Percentiles rank a stretch among this genome's conserved stretches.
Evolutionary conservation across 495 filamentous ascomycete species (phyloP).

Genomic region (Neurospora sp.): DNA sequence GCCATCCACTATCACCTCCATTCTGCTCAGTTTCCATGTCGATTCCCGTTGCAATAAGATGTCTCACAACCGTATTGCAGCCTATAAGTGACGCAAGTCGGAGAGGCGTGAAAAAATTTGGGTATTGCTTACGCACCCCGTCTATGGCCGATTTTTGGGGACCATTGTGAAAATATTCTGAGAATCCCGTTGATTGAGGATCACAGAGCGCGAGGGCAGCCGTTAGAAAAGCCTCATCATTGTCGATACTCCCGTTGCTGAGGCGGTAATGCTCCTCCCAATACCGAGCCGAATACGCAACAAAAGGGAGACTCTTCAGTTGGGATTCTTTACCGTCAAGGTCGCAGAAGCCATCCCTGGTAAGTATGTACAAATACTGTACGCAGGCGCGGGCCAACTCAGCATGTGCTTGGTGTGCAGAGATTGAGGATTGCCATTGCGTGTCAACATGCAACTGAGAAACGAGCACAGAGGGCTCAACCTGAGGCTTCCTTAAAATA

Average conservation of each 20-base stretch:
- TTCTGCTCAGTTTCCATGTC: not conserved
- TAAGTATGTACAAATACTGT: not conserved
- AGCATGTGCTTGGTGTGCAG: not conserved
- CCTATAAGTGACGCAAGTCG: not conserved
- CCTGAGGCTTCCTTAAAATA: not conserved
- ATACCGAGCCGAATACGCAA: not conserved
- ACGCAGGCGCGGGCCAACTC: not conserved
- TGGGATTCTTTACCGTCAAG: rapidly evolving
- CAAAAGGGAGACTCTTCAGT: not conserved
- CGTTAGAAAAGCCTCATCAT: not conserved
- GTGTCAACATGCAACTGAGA: not conserved
- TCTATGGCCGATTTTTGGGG: too few species aligned
- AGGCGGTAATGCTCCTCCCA: not conserved
- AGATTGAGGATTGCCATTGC: not conserved
- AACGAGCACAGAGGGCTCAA: not conserved
- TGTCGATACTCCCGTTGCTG: not conserved
- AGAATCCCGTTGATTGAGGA: not conserved
- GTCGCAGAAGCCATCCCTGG: not conserved
- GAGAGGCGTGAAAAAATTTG: too few species aligned
- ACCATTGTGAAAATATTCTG: too few species aligned
- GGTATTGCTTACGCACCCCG: too few species aligned
- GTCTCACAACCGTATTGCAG: not conserved
- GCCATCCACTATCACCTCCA: not conserved
- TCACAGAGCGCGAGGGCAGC: not conserved
- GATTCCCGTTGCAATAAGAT: not conserved